phyloP scores from a whole-genome alignment of 148 eudicot species.

The Diospyros kaki region DNA sequence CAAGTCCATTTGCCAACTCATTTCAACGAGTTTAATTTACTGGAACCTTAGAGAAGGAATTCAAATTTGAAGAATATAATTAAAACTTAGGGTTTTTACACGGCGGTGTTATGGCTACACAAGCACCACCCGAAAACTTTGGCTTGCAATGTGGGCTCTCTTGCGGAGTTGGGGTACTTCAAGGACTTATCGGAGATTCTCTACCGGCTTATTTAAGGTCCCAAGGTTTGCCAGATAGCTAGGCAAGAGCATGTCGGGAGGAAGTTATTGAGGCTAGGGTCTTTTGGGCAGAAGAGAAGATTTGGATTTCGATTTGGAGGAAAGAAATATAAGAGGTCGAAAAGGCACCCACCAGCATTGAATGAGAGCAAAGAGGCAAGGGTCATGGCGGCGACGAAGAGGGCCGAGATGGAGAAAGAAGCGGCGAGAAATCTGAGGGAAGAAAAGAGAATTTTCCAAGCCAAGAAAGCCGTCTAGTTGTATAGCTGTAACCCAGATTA shows the following conservation, averaged over 20 bases:
- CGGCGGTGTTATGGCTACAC: conserved; percentile 16
- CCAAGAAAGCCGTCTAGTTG: conserved; percentile 13
- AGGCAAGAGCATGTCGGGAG: too few species aligned
- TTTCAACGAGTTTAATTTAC: too few species aligned
- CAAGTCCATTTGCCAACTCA: too few species aligned
- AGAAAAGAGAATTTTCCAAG: too few species aligned
- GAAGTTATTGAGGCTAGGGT: too few species aligned
- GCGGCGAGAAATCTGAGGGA: too few species aligned
- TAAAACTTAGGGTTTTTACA: too few species aligned
- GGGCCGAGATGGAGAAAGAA: conserved; percentile 16
- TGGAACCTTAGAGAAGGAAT: too few species aligned
- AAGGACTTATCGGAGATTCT: conserved; percentile 18
- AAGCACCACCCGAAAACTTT: conserved; percentile 22
- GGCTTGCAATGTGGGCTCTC: neutral
- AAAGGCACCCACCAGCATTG: neutral
- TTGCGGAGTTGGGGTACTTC: conserved; percentile 15
- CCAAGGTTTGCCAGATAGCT: too few species aligned
- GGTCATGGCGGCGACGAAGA: conserved; percentile 10
- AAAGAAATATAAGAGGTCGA: neutral
- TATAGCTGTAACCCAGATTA: conserved; percentile 18
- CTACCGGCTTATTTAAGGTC: conserved; percentile 12
- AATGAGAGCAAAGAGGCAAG: neutral
- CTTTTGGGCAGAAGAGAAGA: too few species aligned
- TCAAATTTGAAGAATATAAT: too few species aligned
- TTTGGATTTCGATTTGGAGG: neutral